These are phyloP conservation scores for Gossypioides kirkii DNA, from an alignment of 345 rosid species.

Conservation along the genomic window DNA sequence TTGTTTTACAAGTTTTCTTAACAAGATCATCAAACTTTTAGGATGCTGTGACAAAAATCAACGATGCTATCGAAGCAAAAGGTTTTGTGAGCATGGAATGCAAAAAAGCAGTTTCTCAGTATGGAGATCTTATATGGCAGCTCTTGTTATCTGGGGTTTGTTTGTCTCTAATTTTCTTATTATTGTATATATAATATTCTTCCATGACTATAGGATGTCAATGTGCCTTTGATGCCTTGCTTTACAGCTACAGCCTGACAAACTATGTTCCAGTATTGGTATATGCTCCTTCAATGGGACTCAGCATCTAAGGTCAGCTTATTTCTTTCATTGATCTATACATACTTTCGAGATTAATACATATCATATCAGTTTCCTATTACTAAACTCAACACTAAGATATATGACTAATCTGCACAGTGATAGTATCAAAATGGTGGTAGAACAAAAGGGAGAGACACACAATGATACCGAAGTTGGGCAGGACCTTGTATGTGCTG, in stretches of 20 bases:
- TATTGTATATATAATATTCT: background rate
- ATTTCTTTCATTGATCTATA: background rate
- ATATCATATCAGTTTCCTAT: background rate
- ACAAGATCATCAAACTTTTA: constrained; percentile 11
- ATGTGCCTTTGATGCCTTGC: background rate
- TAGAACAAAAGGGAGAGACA: constrained; percentile 31
- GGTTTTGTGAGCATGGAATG: constrained; percentile 65
- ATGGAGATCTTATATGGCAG: constrained; percentile 70
- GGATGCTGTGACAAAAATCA: constrained; percentile 62
- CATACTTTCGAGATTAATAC: too few relatives aligned
- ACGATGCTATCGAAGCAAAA: constrained; percentile 68
- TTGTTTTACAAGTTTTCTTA: background rate
- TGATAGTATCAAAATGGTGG: constrained; percentile 33
- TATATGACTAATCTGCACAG: constrained; percentile 18
- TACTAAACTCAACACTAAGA: background rate
- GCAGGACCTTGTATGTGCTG: constrained; percentile 37
- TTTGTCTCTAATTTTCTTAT: background rate
- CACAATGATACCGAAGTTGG: constrained; percentile 14
- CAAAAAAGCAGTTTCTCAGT: constrained; percentile 53
- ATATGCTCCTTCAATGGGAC: constrained; percentile 30
- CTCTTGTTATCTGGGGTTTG: constrained; percentile 64
- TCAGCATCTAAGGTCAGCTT: constrained; percentile 33
- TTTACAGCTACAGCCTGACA: constrained; percentile 47
- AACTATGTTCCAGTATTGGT: constrained; percentile 56
- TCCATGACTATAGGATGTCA: background rate